Evolutionary conservation across 257 asterid genomes (phyloP), one percentile per base, ranked within the genome.

Genomic region (Buddleja alternifolia): DNA sequence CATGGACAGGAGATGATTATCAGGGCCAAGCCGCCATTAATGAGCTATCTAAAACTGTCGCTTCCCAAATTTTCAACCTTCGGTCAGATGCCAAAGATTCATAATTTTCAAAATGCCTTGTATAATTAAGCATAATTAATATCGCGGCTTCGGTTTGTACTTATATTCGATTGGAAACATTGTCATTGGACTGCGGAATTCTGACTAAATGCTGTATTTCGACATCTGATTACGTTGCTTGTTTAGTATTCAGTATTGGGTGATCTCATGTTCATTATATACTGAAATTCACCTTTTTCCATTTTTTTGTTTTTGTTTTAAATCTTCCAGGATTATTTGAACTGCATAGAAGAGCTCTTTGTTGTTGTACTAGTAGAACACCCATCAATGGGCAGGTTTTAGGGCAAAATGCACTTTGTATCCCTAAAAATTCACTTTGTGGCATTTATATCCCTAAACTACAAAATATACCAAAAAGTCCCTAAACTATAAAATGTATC

Each of bases 41-140:
- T 36, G 92, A 92, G 86, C 84, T 92, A 51, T 87, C 97, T 44
- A 84, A 81, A 84, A 79, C 87, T 45, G 84, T 92, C 17, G 81
- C 80, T 69, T 82, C 96, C 45, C 91, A 82, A 45, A 78, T 87
- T 61, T 62, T 85, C 72, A 85, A 85, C 78, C 71, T 82, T 48
- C 88, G 75, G 70, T 66, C 89, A 5, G 92, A 86, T 55, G 60
- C 58, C 52, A 73, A 67, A 57, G 89, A 89, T 66, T 65, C 78
- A 45, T 88, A 70, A 57, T 55, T 25, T 46, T 17, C 56, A 50
- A 14, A 6, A 41, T 61, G 1, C 15, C 55, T 25, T 57, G 46
- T 57, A 32, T 36, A 16, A 32, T 34, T 15, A 15, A 57, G 63
- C 63, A n/a, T 36, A 57, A n/a, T 10, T 15, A 57, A n/a, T 6